Evolutionary conservation across 208 protist species (phyloP).

Genomic region (Trypanosoma mega): DNA sequence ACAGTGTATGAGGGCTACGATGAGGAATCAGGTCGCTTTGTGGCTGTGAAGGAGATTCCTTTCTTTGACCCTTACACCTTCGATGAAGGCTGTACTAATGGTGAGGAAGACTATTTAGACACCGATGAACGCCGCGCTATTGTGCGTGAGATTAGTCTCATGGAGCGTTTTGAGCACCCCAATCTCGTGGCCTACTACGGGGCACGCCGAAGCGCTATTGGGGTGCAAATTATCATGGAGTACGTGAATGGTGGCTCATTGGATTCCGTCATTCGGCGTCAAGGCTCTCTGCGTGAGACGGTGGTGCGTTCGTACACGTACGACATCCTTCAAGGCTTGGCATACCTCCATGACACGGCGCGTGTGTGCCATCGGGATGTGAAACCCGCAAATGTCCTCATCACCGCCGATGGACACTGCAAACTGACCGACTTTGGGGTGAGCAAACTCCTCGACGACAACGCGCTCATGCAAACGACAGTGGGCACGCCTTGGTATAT

Average conservation of each 20-base stretch:
- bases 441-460: conserved; percentile 54
- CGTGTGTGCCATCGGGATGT: conserved; percentile 90
- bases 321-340: conserved; percentile 75
- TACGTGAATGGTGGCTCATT: conserved; percentile 84
- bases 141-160: conserved; percentile 70
- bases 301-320: conserved; percentile 71
- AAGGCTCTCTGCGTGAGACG: conserved; percentile 60
- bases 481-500: conserved; percentile 93
- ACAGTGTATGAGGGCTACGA: conserved; percentile 86
- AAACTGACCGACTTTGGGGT: conserved; percentile 92
- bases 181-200: conserved; percentile 87
- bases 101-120: conserved; percentile 9
- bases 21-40: conserved; percentile 71
- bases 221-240: conserved; percentile 91
- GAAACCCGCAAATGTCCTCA: conserved; percentile 91
- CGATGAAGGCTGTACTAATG: neutral
- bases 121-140: conserved; percentile 40
- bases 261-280: conserved; percentile 60
- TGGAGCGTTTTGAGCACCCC: conserved; percentile 68
- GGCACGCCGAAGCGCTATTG: conserved; percentile 52
- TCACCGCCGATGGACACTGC: conserved; percentile 75
- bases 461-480: conserved; percentile 55
- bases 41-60: conserved; percentile 87
- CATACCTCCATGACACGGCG: conserved; percentile 77
- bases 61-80: conserved; percentile 39